Base-by-base conservation (phyloP, 2,329 filamentous ascomycete species). In the Scopulariopsis brevicaulis region DNA sequence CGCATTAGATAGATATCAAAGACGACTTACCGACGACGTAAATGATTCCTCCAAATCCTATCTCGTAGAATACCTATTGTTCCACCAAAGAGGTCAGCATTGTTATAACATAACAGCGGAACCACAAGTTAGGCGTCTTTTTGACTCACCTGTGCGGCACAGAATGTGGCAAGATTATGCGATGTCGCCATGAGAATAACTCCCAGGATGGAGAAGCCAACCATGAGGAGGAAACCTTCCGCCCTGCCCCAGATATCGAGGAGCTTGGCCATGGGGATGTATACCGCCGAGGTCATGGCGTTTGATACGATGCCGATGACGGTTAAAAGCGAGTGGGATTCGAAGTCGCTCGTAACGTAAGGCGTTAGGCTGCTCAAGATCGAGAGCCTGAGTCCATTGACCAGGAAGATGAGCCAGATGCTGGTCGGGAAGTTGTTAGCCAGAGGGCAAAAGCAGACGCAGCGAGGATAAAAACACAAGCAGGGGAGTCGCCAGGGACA, bases 111-210 rank as follows among this genome's bases (percentile, higher is more conserved):
- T 4, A 32, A 4, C 28, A 4, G 28, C 28, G 8, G 8, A 32
- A 32, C 4, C 4, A 32, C 28, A 32, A 32, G 28, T 4, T n/a
- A 10, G 37, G 37, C 34, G 34, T 43, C 12, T n/a, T 10, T 3
- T 5, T 48, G 3, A 48, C 54, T 50, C n/a, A 50, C 54, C 54
- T 56, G 40, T 1, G 79, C 81, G 1, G 82, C 82, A 48, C 80
- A 79, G 65, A 82, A 74, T 3, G 65, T 66, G 58, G 70, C 63
- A 18, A 73, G 66, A n/a, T 64, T 68, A 2, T 76, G 72, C 66
- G 78, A 87, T 1, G 74, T 76, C 14, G 87, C 87, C 74, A 87
- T 87, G 70, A 90, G 79, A 60, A 85, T 74, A 57, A 87, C 75
- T 22, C 75, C 76, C 54, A 78, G 53, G 6, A 78, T 73, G 64